A percentile compares a stretch with the other conserved stretches of the same genome.
Conservation (phyloP, 352 stramenopile genomes). For the Phytophthora palmivora region DNA sequence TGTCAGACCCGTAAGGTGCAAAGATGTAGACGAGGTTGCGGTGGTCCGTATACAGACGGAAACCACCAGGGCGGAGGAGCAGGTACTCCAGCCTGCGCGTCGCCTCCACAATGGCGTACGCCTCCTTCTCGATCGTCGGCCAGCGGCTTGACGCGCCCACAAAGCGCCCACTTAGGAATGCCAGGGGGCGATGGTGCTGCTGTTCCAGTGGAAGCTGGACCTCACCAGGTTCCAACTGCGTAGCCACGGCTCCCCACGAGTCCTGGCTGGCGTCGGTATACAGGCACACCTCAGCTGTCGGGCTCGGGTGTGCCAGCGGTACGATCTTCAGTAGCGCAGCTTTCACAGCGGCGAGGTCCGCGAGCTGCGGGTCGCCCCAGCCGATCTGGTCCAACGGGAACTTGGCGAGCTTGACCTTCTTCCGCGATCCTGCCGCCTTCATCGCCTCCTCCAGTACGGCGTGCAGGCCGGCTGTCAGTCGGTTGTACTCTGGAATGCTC, state of each 20-base stretch:
- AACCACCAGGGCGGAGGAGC: slow-evolving; percentile 11
- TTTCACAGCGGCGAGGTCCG: slow-evolving; percentile 4
- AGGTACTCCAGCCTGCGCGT: slow-evolving; percentile 19
- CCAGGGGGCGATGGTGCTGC: neutral
- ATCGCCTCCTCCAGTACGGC: slow-evolving; percentile 19
- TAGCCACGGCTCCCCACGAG: neutral
- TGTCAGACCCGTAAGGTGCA: slow-evolving; percentile 1
- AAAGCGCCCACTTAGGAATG: slow-evolving; percentile 14
- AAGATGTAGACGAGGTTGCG: slow-evolving; percentile 31
- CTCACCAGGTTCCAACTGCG: neutral
- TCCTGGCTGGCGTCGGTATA: slow-evolving; percentile 5
- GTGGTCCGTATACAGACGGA: slow-evolving; percentile 31
- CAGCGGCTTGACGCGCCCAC: neutral
- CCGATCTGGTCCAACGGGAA: slow-evolving; percentile 8
- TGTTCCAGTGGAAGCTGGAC: neutral
- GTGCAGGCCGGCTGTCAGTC: slow-evolving; percentile 4
- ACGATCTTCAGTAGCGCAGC: slow-evolving; percentile 22
- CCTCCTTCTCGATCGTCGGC: slow-evolving; percentile 34
- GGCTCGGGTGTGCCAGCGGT: slow-evolving; percentile 14
- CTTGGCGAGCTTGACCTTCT: neutral
- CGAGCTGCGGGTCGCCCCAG: slow-evolving; percentile 14
- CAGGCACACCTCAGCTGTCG: slow-evolving; percentile 4
- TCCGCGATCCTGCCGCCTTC: neutral
- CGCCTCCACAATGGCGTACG: slow-evolving; percentile 16
- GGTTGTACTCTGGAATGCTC: slow-evolving; percentile 35